Evolutionary conservation across 805 yeast genomes (phyloP).

Genomic region (Kluyveromyces nonfermentans): DNA sequence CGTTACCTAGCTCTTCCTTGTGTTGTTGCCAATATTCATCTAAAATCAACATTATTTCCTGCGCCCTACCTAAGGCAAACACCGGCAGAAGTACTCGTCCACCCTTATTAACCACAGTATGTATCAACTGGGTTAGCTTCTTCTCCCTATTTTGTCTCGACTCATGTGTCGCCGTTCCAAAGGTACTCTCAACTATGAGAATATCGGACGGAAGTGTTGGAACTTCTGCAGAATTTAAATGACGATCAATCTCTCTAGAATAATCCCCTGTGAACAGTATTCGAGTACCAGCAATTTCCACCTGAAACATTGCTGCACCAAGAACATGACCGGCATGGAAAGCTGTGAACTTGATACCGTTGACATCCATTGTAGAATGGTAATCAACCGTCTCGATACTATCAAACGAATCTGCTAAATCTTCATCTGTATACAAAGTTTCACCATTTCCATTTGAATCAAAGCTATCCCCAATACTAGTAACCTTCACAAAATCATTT

Average conservation of each 20-base stretch:
- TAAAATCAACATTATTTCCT: slow-evolving; percentile 76
- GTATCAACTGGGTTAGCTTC: slow-evolving; percentile 71
- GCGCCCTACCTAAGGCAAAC: slow-evolving; percentile 95
- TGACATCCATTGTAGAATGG: slow-evolving; percentile 90
- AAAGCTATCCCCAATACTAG: slow-evolving; percentile 42
- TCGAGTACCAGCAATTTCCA: slow-evolving; percentile 89
- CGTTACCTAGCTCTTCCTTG: slow-evolving; percentile 57
- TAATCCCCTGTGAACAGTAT: slow-evolving; percentile 93
- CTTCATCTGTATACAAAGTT: slow-evolving; percentile 84
- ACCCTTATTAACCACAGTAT: slow-evolving; percentile 73
- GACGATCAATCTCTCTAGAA: slow-evolving; percentile 92
- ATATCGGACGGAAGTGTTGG: slow-evolving; percentile 85
- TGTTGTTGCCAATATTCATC: slow-evolving; percentile 93
- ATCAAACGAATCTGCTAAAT: slow-evolving; percentile 78
- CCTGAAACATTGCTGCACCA: slow-evolving; percentile 96
- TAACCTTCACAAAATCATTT: slow-evolving; percentile 89
- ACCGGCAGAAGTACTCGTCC: slow-evolving; percentile 91
- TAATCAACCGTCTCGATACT: slow-evolving; percentile 88
- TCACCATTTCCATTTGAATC: slow-evolving; percentile 30
- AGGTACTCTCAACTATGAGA: slow-evolving; percentile 88
- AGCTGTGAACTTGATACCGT: slow-evolving; percentile 92
- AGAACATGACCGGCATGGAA: slow-evolving; percentile 99
- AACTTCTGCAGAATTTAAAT: slow-evolving; percentile 88
- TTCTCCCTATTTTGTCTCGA: slow-evolving; percentile 80
- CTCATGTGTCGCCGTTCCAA: slow-evolving; percentile 96